These are phyloP conservation scores for Agarophyton chilense DNA, from an alignment of 23 red algal genomes.

Conservation along the genomic window DNA sequence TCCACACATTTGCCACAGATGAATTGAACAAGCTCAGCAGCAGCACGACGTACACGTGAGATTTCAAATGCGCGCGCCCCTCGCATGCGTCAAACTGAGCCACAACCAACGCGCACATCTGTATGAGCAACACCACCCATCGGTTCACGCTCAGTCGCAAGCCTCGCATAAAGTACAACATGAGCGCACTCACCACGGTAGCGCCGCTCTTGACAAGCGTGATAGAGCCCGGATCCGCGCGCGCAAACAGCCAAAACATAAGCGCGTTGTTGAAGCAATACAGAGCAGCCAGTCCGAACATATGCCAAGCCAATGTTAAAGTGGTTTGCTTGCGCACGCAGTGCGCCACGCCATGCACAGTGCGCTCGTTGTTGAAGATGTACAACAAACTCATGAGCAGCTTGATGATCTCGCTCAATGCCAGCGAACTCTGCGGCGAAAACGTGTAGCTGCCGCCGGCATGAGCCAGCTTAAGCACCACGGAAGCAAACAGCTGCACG, in stretches of 20 bases:
- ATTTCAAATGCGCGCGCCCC: background rate
- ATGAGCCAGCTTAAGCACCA: slow-evolving; percentile 28
- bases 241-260: slow-evolving; percentile 47
- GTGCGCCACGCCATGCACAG: background rate
- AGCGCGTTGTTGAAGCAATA: slow-evolving; percentile 53
- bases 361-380: background rate
- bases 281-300: slow-evolving; percentile 25
- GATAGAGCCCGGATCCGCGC: slow-evolving; percentile 53
- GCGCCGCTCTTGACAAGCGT: slow-evolving; percentile 39
- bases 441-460: slow-evolving; percentile 22
- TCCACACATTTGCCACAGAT: slow-evolving; percentile 51
- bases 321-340: background rate
- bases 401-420: slow-evolving; percentile 47
- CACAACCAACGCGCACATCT: slow-evolving; percentile 38
- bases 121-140: slow-evolving; percentile 36
- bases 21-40: slow-evolving; percentile 44
- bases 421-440: slow-evolving; percentile 49
- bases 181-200: slow-evolving; percentile 23
- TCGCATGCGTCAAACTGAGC: slow-evolving; percentile 40
- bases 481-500: slow-evolving; percentile 50
- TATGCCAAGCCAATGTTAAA: background rate
- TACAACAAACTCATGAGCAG: background rate
- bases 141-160: slow-evolving; percentile 1
- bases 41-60: slow-evolving; percentile 35
- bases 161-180: slow-evolving; percentile 43